These are phyloP conservation scores for Microcyclospora tardicrescens DNA, from an alignment of 2,329 filamentous ascomycete genomes.

Conservation along the genomic window DNA sequence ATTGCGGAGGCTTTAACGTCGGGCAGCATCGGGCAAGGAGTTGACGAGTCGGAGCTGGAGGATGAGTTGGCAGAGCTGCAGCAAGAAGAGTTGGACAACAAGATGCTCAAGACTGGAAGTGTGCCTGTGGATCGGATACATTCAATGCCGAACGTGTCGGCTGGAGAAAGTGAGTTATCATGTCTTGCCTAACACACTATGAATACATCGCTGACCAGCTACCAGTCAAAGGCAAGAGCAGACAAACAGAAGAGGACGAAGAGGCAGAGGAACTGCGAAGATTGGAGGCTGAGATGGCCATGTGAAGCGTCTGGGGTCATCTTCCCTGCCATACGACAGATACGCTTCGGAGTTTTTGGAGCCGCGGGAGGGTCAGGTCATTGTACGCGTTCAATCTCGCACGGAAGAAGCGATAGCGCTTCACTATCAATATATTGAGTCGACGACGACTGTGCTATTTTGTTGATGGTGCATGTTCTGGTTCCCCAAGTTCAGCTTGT, in stretches of 20 bases:
- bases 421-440: too few species aligned
- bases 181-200: background rate
- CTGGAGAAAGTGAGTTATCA: slow-evolving; percentile 59
- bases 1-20: slow-evolving; percentile 74
- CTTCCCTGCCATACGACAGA: too few species aligned
- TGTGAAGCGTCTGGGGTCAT: slow-evolving; percentile 38
- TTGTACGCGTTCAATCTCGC: too few species aligned
- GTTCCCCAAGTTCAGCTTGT: too few species aligned
- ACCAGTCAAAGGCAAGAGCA: slow-evolving; percentile 34
- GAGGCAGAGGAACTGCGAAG: slow-evolving; percentile 91
- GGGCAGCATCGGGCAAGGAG: slow-evolving; percentile 51
- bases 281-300: slow-evolving; percentile 93
- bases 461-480: too few species aligned
- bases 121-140: slow-evolving; percentile 74
- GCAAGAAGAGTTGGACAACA: slow-evolving; percentile 83
- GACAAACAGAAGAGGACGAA: slow-evolving; percentile 61
- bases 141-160: slow-evolving; percentile 61
- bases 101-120: slow-evolving; percentile 79
- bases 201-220: slow-evolving; percentile 1
- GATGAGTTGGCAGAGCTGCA: slow-evolving; percentile 75
- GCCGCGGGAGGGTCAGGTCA: too few species aligned
- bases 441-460: too few species aligned
- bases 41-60: slow-evolving; percentile 80
- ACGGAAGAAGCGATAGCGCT: too few species aligned
- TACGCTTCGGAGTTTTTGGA: too few species aligned